These are phyloP conservation scores for Trifolium fragiferum DNA, from an alignment of 306 rosid species.

Conservation along the genomic window DNA sequence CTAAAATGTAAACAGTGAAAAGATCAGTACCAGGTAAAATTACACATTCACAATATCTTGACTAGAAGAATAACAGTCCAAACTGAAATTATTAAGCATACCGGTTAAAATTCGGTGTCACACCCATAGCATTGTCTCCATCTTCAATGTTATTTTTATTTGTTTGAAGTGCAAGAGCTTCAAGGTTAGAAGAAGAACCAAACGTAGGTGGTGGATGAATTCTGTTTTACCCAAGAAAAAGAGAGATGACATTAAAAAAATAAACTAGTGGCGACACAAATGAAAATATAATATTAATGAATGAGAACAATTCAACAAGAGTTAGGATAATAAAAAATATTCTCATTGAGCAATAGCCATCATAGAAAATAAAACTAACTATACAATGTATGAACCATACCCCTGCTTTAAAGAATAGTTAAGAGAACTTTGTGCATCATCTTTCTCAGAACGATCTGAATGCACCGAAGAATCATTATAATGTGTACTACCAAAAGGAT, in stretches of 20 bases:
- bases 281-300: conserved; percentile 14
- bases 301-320: conserved; percentile 20
- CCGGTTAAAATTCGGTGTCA: conserved; percentile 56
- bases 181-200: conserved; percentile 91
- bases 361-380: conserved; percentile 27
- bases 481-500: conserved; percentile 64
- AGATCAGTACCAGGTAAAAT: conserved; percentile 28
- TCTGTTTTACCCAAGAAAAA: conserved; percentile 47
- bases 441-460: conserved; percentile 81
- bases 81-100: conserved; percentile 44
- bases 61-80: conserved; percentile 34
- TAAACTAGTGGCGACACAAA: conserved; percentile 31
- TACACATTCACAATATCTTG: conserved; percentile 20
- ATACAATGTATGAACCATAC: conserved; percentile 53
- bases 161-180: conserved; percentile 67
- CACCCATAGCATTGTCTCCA: conserved; percentile 65
- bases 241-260: conserved; percentile 37
- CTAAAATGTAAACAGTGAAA: conserved; percentile 53
- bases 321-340: not conserved
- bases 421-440: conserved; percentile 90
- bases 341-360: conserved; percentile 9
- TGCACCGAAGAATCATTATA: conserved; percentile 60
- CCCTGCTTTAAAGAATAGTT: conserved; percentile 69
- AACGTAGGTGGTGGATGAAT: conserved; percentile 93
- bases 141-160: conserved; percentile 62